Evolutionary conservation across 768 basidiomycete species (phyloP).

Genomic region (Lactarius vividus): DNA sequence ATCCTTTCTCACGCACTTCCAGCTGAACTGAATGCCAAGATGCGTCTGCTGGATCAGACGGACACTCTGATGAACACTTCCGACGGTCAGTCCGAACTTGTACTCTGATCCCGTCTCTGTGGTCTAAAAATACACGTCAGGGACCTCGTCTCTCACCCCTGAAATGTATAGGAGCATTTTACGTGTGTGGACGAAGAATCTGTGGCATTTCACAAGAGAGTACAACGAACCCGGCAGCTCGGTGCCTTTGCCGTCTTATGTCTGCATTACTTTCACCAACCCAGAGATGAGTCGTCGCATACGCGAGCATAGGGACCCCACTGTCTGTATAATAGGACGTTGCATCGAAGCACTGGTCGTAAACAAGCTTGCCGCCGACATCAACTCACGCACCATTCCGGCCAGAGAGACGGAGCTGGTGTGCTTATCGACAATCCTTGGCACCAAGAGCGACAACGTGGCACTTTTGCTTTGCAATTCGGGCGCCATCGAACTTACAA

Average conservation of each 20-base stretch:
- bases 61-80: background rate
- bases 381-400: background rate
- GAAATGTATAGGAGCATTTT: background rate
- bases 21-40: too few relatives aligned
- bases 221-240: background rate
- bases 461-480: background rate
- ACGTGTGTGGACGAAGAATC: background rate
- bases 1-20: too few relatives aligned
- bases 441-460: background rate
- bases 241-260: background rate
- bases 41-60: too few relatives aligned
- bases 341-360: background rate
- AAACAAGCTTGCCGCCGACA: background rate
- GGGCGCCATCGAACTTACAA: background rate
- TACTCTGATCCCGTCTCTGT: background rate
- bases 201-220: background rate
- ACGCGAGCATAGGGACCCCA: background rate
- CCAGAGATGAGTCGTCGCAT: background rate
- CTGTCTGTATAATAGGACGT: background rate
- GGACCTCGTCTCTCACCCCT: background rate
- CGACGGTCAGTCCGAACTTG: background rate
- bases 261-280: background rate
- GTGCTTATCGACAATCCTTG: background rate
- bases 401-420: background rate
- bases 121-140: background rate